Evolutionary conservation across 208 protist genomes (phyloP).

Genomic region (Zelonia costaricensis): DNA sequence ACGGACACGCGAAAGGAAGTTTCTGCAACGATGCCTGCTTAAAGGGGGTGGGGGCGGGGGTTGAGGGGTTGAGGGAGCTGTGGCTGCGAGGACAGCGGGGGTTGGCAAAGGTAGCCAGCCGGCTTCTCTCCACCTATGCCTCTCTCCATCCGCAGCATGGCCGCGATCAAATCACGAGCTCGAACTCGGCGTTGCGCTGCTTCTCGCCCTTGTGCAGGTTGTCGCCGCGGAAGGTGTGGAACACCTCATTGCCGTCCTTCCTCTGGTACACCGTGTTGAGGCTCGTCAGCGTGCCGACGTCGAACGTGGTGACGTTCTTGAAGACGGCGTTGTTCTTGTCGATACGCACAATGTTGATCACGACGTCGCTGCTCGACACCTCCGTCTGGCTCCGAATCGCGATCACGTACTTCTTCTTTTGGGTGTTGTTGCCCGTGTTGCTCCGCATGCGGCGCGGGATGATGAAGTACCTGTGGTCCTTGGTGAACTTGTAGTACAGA

Average conservation of each 20-base stretch:
- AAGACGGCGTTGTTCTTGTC: constrained; percentile 37
- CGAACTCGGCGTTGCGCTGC: constrained; percentile 35
- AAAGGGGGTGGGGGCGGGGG: no score
- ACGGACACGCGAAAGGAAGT: no score
- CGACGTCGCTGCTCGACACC: constrained; percentile 19
- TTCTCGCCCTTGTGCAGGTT: constrained; percentile 40
- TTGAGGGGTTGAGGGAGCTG: no score
- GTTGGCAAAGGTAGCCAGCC: no score
- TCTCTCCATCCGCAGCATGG: no score
- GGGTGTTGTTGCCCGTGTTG: constrained; percentile 38
- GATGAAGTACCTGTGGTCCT: constrained; percentile 40
- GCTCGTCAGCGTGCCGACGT: constrained; percentile 26
- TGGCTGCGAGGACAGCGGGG: background rate
- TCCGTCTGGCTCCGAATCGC: constrained; percentile 29
- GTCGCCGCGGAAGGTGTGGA: constrained; percentile 33
- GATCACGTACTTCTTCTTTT: constrained; percentile 45
- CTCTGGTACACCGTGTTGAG: constrained; percentile 39
- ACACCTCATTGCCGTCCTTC: constrained; percentile 31
- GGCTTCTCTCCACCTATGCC: no score
- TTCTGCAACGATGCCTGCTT: no score
- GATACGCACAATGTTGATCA: constrained; percentile 37
- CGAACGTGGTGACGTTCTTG: constrained; percentile 36
- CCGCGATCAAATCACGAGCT: constrained; percentile 15
- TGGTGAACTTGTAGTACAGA: constrained; percentile 37
- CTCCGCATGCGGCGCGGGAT: constrained; percentile 51